Conservation (phyloP, 345 rosid species). For the Heritiera fomes region DNA sequence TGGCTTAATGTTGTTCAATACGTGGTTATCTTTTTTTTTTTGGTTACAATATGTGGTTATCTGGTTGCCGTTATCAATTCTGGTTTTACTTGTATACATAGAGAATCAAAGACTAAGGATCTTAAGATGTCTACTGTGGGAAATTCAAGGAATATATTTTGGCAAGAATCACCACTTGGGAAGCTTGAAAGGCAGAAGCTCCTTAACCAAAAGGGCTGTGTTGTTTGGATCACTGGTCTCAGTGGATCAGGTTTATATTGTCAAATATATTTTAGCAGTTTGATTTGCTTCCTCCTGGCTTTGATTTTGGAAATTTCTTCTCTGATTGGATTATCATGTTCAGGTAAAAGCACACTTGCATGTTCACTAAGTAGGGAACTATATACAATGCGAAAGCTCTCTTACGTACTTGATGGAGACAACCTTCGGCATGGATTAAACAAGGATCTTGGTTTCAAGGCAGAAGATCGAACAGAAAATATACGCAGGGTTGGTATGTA, state of each 20-base stretch:
- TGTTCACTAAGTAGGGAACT: slow-evolving; percentile 74
- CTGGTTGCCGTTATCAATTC: slow-evolving; percentile 16
- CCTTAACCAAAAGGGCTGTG: slow-evolving; percentile 86
- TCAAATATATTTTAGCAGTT: not conserved
- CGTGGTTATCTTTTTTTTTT: too few species aligned
- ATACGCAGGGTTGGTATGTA: slow-evolving; percentile 91
- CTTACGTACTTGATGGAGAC: slow-evolving; percentile 93
- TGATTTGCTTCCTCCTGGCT: not conserved
- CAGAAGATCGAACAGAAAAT: slow-evolving; percentile 88
- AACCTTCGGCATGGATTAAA: slow-evolving; percentile 91
- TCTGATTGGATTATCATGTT: not conserved
- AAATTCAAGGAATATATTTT: slow-evolving; percentile 75
- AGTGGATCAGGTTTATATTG: slow-evolving; percentile 81
- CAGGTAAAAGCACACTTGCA: slow-evolving; percentile 95
- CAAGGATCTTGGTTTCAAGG: slow-evolving; percentile 81
- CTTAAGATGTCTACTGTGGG: slow-evolving; percentile 65
- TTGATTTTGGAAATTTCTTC: not conserved
- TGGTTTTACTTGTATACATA: slow-evolving; percentile 11
- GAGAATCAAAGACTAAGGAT: slow-evolving; percentile 20
- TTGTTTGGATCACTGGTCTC: slow-evolving; percentile 95
- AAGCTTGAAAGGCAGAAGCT: slow-evolving; percentile 75
- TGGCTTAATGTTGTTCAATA: too few species aligned
- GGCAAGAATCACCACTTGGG: slow-evolving; percentile 92
- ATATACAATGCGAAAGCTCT: slow-evolving; percentile 64
- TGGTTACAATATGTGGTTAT: slow-evolving; percentile 16